phyloP scores from a whole-genome alignment of 257 asterid genomes.

The Jacaranda copaia region DNA sequence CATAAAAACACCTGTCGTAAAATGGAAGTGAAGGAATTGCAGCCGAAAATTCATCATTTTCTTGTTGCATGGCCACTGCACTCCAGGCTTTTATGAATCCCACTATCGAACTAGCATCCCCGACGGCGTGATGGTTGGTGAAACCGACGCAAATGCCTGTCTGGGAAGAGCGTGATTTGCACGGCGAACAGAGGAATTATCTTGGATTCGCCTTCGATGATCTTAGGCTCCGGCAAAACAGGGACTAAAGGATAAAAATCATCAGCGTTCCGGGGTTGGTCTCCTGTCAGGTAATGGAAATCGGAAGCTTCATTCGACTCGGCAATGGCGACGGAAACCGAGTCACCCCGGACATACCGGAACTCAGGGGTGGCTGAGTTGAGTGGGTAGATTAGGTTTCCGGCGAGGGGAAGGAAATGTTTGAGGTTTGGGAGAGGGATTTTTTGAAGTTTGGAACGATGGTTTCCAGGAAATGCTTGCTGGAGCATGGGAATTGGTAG shows the following conservation, averaged over 20 bases:
- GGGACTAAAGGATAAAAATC: constrained; percentile 47
- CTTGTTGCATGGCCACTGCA: constrained; percentile 35
- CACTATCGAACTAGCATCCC: constrained; percentile 58
- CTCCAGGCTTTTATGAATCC: constrained; percentile 55
- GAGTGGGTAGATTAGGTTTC: constrained; percentile 35
- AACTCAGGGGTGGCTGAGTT: constrained; percentile 39
- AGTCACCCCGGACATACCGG: constrained; percentile 47
- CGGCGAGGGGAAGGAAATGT: constrained; percentile 54
- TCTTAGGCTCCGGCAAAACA: constrained; percentile 35
- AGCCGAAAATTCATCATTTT: constrained; percentile 6
- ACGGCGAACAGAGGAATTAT: constrained; percentile 41
- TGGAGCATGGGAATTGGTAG: constrained; percentile 50
- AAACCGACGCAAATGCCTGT: constrained; percentile 52
- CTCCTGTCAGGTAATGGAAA: constrained; percentile 40
- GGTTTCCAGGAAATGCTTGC: constrained; percentile 38
- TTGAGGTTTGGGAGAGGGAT: constrained; percentile 56
- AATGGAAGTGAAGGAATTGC: neutral
- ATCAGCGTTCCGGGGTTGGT: constrained; percentile 40
- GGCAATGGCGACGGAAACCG: constrained; percentile 48
- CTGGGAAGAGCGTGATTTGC: constrained; percentile 56
- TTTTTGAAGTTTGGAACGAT: constrained; percentile 45
- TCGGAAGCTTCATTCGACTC: constrained; percentile 37
- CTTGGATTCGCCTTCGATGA: neutral
- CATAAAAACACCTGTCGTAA: no score
- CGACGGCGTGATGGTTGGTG: constrained; percentile 45